These are phyloP conservation scores for Orbilia blumenaviensis DNA, from an alignment of 2,329 filamentous ascomycete genomes.

Conservation along the genomic window DNA sequence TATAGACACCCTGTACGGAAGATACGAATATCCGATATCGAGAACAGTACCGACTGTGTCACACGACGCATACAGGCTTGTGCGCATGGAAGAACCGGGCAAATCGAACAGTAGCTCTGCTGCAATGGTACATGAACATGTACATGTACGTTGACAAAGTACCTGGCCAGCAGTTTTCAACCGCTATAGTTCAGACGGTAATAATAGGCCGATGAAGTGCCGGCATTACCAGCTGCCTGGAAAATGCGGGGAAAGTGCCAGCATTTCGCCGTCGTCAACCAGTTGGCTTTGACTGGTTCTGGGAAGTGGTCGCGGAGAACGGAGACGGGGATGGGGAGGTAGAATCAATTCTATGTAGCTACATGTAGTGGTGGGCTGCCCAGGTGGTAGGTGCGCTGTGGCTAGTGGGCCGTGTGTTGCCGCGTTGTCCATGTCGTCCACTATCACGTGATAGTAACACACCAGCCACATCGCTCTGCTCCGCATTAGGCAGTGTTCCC, in stretches of 20 bases:
- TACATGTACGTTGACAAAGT: conserved; percentile 19
- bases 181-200: conserved; percentile 47
- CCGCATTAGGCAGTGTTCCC: conserved; percentile 34
- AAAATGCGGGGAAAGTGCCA: conserved; percentile 51
- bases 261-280: conserved; percentile 18
- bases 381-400: conserved; percentile 8
- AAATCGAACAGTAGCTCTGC: conserved; percentile 20
- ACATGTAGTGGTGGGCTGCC: neutral
- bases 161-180: conserved; percentile 14
- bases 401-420: conserved; percentile 28
- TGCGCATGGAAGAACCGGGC: conserved; percentile 32
- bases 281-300: conserved; percentile 5
- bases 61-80: conserved; percentile 32
- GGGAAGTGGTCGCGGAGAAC: conserved; percentile 37
- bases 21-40: conserved; percentile 22
- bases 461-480: conserved; percentile 33
- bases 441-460: conserved; percentile 17
- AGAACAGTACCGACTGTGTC: conserved; percentile 22
- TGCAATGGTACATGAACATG: conserved; percentile 31
- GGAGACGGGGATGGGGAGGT: conserved; percentile 49
- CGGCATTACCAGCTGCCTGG: conserved; percentile 52
- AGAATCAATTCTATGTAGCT: neutral
- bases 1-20: conserved; percentile 4
- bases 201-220: conserved; percentile 51
- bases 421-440: conserved; percentile 7